Percentiles rank a stretch among this genome's conserved stretches.
phyloP scores from a whole-genome alignment of 441 rosid species.

The Adansonia grandidieri region DNA sequence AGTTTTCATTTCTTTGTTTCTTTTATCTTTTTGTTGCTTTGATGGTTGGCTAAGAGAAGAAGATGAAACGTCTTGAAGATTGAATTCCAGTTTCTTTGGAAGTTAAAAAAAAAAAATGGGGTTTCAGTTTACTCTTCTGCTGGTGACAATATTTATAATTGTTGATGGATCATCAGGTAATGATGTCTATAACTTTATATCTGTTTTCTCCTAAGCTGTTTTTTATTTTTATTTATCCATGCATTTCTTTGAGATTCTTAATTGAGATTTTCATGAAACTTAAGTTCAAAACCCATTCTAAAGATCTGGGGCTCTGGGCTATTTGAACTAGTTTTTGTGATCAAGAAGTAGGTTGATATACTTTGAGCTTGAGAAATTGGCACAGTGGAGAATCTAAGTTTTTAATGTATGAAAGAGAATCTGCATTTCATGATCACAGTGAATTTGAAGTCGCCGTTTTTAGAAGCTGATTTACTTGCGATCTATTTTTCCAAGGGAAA shows the following conservation, averaged over 20 bases:
- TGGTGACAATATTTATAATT: slow-evolving; percentile 33
- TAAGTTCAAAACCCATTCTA: slow-evolving; percentile 22
- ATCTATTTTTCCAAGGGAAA: neutral
- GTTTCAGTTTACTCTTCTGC: slow-evolving; percentile 38
- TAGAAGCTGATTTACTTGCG: neutral
- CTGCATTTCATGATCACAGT: neutral
- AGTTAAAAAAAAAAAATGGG: slow-evolving; percentile 34
- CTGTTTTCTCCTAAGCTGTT: slow-evolving; percentile 17
- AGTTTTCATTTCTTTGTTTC: slow-evolving; percentile 28
- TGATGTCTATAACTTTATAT: slow-evolving; percentile 19
- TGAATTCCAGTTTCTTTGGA: slow-evolving; percentile 25
- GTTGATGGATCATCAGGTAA: slow-evolving; percentile 67
- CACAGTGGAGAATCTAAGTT: slow-evolving; percentile 17
- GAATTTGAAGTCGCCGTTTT: neutral
- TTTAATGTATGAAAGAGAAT: slow-evolving; percentile 5
- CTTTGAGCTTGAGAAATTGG: slow-evolving; percentile 3
- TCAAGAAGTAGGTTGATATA: neutral
- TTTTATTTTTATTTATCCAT: slow-evolving; percentile 23
- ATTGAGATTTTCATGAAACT: slow-evolving; percentile 19
- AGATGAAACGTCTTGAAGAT: slow-evolving; percentile 38
- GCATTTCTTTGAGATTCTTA: neutral
- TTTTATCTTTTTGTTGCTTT: slow-evolving; percentile 18
- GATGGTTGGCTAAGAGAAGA: slow-evolving; percentile 27
- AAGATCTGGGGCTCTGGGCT: slow-evolving; percentile 29
- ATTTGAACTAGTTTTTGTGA: slow-evolving; percentile 7